Evolutionary conservation across 768 basidiomycete species (phyloP), one percentile per base, ranked within the genome.

Genomic region (Butyriboletus loyo): DNA sequence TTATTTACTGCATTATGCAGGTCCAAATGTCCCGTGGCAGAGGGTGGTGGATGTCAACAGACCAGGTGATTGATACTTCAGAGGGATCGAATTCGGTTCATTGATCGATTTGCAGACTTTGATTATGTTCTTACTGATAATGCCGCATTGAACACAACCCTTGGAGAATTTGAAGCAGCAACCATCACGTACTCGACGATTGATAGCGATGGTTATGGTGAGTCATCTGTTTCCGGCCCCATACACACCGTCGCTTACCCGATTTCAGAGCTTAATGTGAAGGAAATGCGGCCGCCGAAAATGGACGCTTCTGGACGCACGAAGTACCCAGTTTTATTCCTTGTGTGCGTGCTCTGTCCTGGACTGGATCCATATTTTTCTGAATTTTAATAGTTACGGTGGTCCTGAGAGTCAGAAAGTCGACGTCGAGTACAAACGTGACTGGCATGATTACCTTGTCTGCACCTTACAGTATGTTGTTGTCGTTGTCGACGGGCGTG

Each of bases 221-320:
- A 48, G 36, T 37, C 36, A 7, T 34, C 64, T 45, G 46, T 54
- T 54, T 58, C 31, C 53, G 62, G 60, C 55, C 54, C 50, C 42
- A 28, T 39, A 41, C 48, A 41, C 43, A 45, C 40, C 43, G 50
- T 59, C 56, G 57, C 57, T 68, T 54, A 62, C 50, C 46, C 50
- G 54, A 44, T 51, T 54, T 34, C 60, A 94, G 92, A 92, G 63
- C 74, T 98, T 50, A 97, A 97, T 68, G 89, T 90, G 50, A 79
- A 89, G 63, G 95, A 98, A 73, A 81, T 96, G 59, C 83, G 92
- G 15, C 97, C 97, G 17, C 92, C 93, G 5, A 78, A 81, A 53
- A 89, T 98, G 85, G 97, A 99, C 61, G 86, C 89, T 61, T 87
- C 92, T 21, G 97, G 97, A n/a, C 84, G 90, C 39, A 92, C 88